Evolutionary conservation across 2,329 filamentous ascomycete species (phyloP), one percentile per base, ranked within the genome.

Genomic region (Aspergillus pseudoglaucus): DNA sequence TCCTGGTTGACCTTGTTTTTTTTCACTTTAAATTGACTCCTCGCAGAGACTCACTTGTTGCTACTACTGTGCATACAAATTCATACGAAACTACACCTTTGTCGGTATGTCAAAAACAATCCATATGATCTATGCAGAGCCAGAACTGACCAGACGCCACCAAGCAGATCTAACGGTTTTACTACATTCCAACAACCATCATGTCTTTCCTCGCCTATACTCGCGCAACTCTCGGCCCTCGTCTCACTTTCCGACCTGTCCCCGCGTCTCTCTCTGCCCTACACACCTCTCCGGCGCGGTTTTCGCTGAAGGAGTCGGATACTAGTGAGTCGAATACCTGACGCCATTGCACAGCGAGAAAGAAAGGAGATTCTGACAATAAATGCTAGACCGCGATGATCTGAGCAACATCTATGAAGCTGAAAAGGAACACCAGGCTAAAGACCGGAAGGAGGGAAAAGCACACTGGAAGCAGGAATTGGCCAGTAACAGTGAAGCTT

Each of bases 401-500:
- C 65, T 76, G 32, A 59, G 64, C 44, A 55, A 68, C 3, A 60
- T 73, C 57, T 75, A 75, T 53, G 76, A 77, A 53, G 37, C 58
- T 10, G 60, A 76, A 54, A 90, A 90, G 74, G 79, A 88, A 51
- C 81, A 84, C n/a, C 71, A 74, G 47, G 48, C 79, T 50, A 65
- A 69, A 51, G 67, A 67, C 50, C 66, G 69, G 66, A 73, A 75
- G 57, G 69, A 78, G 35, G 87, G 87, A 51, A 77, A 81, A 64
- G 84, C 77, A 46, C 78, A 88, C 63, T 93, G 88, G 88, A 85
- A 87, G 71, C 76, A 84, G 18, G 83, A 85, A 65, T 75, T 94
- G 44, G 87, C 88, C 3, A 87, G 83, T 44, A 82, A 88, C 68
- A 87, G 84, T 68, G 88, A 94, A 74, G 86, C 87, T 66, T 81